Conservation (phyloP, 768 basidiomycete species). For the Leccinum disarticulatum region DNA sequence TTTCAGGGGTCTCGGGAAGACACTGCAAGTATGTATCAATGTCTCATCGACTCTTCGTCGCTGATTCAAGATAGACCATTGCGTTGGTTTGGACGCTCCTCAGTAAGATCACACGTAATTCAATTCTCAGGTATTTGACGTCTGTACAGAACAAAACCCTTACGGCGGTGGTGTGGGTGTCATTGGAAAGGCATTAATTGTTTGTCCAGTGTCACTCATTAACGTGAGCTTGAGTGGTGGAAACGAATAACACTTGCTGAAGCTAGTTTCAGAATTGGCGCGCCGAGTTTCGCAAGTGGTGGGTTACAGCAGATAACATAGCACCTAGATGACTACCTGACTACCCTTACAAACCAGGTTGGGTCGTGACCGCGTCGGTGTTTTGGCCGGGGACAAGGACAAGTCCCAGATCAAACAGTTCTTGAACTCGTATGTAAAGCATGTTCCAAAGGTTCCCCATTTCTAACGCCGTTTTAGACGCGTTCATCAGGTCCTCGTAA, state of each 20-base stretch:
- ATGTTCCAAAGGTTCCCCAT: background rate
- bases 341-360: slow-evolving; percentile 38
- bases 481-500: slow-evolving; percentile 83
- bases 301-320: slow-evolving; percentile 30
- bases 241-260: background rate
- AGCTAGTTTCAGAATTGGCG: slow-evolving; percentile 76
- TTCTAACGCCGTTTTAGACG: slow-evolving; percentile 41
- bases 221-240: slow-evolving; percentile 50
- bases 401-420: slow-evolving; percentile 66
- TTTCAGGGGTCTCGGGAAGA: slow-evolving; percentile 95
- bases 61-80: slow-evolving; percentile 56
- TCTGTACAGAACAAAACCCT: slow-evolving; percentile 72
- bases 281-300: slow-evolving; percentile 95
- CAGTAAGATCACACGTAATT: slow-evolving; percentile 50
- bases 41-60: background rate
- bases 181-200: slow-evolving; percentile 84
- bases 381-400: slow-evolving; percentile 61
- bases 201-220: slow-evolving; percentile 89
- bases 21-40: slow-evolving; percentile 57
- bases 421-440: slow-evolving; percentile 58
- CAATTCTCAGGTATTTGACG: background rate
- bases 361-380: slow-evolving; percentile 53
- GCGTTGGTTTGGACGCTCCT: slow-evolving; percentile 91
- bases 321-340: slow-evolving; percentile 2
- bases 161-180: slow-evolving; percentile 55